Base-by-base conservation (phyloP, 2,329 filamentous ascomycete species). In the Cytospora piceae region DNA sequence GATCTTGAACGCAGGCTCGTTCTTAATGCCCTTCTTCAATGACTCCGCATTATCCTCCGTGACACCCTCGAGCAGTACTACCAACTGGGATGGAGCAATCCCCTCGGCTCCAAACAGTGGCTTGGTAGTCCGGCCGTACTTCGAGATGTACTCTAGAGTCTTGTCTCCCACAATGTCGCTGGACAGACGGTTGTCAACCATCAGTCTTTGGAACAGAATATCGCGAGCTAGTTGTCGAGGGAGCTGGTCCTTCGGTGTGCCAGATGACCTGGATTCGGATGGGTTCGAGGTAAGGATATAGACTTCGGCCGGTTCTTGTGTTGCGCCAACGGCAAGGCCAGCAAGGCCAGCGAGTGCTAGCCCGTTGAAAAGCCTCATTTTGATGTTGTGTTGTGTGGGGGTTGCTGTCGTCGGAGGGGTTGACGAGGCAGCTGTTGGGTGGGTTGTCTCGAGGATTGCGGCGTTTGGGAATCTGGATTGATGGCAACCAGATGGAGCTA, bases 31-130 rank as follows among this genome's bases (percentile, higher is more conserved):
- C n/a, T 79, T 76, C 64, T 81, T 77, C 29, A 84, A 63, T 51
- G 73, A 69, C 59, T 75, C 70, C 60, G 81, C 77, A 56, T 83
- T 80, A 52, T 79, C 72, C 20, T 77, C 70, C 22, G 79, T 82
- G 75, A 84, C 78, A 71, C 87, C 85, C 72, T 89, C 83, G 59
- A 90, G 77, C 70, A 87, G 75, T 60, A 90, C 77, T 31, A 90
- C 76, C 49, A 90, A 80, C 75, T 91, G 87, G 61, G 76, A 68
- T 6, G 82, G 79, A 58, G 76, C 72, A 14, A 67, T 66, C 22
- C 73, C 69, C 14, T 76, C 72, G 5, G 74, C 76, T 54, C 75
- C 76, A 70, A 91, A 87, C 39, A 91, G 77, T 24, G 80, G 74
- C 62, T 77, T 70, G 8, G 82, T 76, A 34, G 77, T 73, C 68